A percentile compares a stretch with the other conserved stretches of the same genome.
Evolutionary conservation across 2,329 filamentous ascomycete genomes (phyloP).

Genomic region (Biscogniauxia sp.): DNA sequence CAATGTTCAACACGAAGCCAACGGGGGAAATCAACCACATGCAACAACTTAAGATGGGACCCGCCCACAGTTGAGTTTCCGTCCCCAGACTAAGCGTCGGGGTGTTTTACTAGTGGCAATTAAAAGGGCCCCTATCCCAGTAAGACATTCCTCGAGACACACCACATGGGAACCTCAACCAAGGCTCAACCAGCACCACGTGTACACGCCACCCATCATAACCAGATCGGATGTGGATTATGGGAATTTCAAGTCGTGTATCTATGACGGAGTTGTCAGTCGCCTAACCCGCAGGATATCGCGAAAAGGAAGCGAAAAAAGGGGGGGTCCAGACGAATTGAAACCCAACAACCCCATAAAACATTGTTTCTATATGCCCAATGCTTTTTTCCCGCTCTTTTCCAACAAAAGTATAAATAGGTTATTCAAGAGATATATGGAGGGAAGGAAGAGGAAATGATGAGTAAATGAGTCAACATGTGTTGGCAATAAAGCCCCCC

Average conservation of each 20-base stretch:
- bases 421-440: not conserved
- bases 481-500: not conserved
- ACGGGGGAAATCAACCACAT: not conserved
- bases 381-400: not conserved
- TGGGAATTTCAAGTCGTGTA: not conserved
- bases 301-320: not conserved
- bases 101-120: not conserved
- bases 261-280: not conserved
- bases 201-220: not conserved
- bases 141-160: conserved; percentile 13
- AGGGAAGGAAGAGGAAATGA: not conserved
- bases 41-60: not conserved
- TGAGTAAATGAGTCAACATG: not conserved
- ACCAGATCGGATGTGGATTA: not conserved
- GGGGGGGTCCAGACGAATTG: not conserved
- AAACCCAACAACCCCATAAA: not conserved
- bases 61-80: not conserved
- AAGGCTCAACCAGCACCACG: not conserved
- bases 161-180: conserved; percentile 9
- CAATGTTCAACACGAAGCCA: not conserved
- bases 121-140: conserved; percentile 1
- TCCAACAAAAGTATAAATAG: too few relatives aligned
- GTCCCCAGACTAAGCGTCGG: not conserved
- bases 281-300: not conserved
- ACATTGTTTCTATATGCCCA: not conserved